Evolutionary conservation across 2,329 filamentous ascomycete genomes (phyloP).

Genomic region (Lachnellula willkommii): DNA sequence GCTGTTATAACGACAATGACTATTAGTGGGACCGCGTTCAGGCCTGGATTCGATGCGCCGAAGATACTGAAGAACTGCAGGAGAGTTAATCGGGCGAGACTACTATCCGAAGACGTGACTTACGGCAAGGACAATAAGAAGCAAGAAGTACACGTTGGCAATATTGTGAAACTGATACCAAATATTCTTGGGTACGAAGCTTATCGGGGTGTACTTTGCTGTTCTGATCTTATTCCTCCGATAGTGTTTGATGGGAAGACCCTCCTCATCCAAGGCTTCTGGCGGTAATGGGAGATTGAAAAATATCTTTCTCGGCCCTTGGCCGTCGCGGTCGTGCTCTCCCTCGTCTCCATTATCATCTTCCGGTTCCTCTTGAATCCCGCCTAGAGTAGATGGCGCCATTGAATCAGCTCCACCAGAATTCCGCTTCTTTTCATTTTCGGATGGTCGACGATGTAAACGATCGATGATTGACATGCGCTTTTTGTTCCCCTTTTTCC

Average conservation of each 20-base stretch:
- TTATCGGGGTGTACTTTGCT: constrained; percentile 92
- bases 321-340: constrained; percentile 36
- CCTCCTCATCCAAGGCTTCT: constrained; percentile 73
- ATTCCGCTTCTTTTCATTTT: constrained; percentile 65
- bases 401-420: constrained; percentile 36
- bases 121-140: constrained; percentile 90
- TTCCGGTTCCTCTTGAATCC: constrained; percentile 26
- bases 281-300: constrained; percentile 80
- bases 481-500: constrained; percentile 71
- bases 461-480: constrained; percentile 77
- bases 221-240: constrained; percentile 95
- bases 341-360: constrained; percentile 25
- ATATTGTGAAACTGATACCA: constrained; percentile 99
- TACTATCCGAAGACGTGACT: constrained; percentile 36
- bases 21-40: constrained; percentile 87
- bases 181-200: constrained; percentile 92
- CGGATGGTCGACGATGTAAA: constrained; percentile 52
- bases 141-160: constrained; percentile 97
- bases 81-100: constrained; percentile 22
- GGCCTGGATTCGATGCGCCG: constrained; percentile 80
- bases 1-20: constrained; percentile 85
- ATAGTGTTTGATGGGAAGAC: constrained; percentile 63
- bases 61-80: constrained; percentile 91
- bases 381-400: constrained; percentile 30
- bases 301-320: constrained; percentile 58